These are phyloP conservation scores for Leptosphaerulina australis DNA, from an alignment of 2,329 filamentous ascomycete genomes.

Conservation along the genomic window DNA sequence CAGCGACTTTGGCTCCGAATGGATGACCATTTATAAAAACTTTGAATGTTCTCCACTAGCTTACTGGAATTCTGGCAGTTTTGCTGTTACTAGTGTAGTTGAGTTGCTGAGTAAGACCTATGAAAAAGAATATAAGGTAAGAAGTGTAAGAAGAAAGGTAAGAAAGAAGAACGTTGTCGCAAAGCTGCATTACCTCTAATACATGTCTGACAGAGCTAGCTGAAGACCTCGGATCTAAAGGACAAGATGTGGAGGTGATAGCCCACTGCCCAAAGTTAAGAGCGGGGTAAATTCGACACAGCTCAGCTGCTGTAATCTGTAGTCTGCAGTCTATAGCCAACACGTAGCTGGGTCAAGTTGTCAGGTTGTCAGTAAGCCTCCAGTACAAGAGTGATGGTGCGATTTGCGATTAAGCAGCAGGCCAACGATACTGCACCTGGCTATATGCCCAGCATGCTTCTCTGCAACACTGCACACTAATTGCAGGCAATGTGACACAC, in stretches of 20 bases:
- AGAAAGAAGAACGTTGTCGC: neutral
- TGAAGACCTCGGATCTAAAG: constrained; percentile 16
- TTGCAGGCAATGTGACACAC: no score
- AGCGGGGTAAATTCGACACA: constrained; percentile 11
- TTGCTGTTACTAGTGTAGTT: neutral
- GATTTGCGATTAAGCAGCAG: neutral
- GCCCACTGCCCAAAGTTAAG: neutral
- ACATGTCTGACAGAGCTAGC: constrained; percentile 3
- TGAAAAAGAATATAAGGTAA: neutral
- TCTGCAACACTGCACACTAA: neutral
- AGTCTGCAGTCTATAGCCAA: no score
- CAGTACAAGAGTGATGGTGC: neutral
- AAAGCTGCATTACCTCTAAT: neutral
- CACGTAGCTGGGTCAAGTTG: no score
- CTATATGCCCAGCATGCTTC: neutral
- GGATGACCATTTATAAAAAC: constrained; percentile 21
- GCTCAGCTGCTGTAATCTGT: neutral
- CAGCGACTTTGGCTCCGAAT: constrained; percentile 28
- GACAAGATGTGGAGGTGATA: constrained; percentile 6
- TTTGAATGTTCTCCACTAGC: neutral
- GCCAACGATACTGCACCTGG: neutral
- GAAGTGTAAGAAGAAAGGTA: neutral
- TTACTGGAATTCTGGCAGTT: neutral
- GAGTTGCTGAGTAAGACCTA: no score
- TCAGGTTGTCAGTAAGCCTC: neutral